phyloP scores from a whole-genome alignment of 768 basidiomycete genomes.

The Suillus subluteus region DNA sequence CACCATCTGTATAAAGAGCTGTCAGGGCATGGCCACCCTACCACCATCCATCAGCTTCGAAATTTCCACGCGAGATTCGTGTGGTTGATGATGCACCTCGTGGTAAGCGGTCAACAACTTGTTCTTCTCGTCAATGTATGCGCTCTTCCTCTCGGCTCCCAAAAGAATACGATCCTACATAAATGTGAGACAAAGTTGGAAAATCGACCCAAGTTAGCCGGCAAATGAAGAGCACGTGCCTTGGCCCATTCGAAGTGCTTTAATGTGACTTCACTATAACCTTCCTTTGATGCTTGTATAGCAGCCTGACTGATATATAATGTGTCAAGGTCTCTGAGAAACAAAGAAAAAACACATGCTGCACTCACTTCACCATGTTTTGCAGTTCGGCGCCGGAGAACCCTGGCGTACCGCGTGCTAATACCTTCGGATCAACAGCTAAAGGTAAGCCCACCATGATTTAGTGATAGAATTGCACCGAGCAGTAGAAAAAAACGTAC shows the following conservation, averaged over 20 bases:
- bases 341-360: not conserved
- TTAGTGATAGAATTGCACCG: not conserved
- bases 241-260: slow-evolving; percentile 99
- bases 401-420: slow-evolving; percentile 93
- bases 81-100: slow-evolving; percentile 58
- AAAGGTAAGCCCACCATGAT: slow-evolving; percentile 6
- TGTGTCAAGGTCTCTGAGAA: slow-evolving; percentile 10
- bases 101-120: slow-evolving; percentile 95
- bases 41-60: slow-evolving; percentile 19
- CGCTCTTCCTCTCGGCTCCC: slow-evolving; percentile 93
- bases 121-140: slow-evolving; percentile 83
- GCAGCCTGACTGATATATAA: slow-evolving; percentile 71
- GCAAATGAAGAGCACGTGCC: slow-evolving; percentile 41
- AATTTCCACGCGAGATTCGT: not conserved
- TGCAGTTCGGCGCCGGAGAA: slow-evolving; percentile 98
- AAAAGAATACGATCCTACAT: slow-evolving; percentile 90
- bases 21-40: slow-evolving; percentile 94
- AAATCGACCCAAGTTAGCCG: not conserved
- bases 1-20: slow-evolving; percentile 91
- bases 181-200: slow-evolving; percentile 3
- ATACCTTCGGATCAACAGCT: slow-evolving; percentile 84
- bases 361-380: slow-evolving; percentile 90
- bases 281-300: slow-evolving; percentile 90
- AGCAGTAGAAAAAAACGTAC: slow-evolving; percentile 37
- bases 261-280: slow-evolving; percentile 66